Base-by-base conservation (phyloP, 441 rosid genomes). In the Bocquillonia castaneifolia region DNA sequence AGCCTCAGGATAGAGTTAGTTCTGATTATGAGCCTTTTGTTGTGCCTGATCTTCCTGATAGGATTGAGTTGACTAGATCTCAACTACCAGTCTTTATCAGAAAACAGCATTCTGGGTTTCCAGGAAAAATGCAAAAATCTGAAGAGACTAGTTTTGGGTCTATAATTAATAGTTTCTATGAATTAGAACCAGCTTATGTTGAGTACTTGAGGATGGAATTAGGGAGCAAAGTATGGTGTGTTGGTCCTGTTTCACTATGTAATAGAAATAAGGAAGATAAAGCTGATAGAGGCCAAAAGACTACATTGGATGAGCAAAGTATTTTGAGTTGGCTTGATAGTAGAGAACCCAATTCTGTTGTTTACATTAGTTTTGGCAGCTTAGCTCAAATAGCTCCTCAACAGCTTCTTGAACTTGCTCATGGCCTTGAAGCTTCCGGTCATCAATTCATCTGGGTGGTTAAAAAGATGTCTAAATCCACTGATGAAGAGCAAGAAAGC, bases 161-260 rank as follows among this genome's bases (percentile, higher is more conserved):
- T 18, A 10, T 79, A 4, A 28, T 78, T 9, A 83, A 76, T 40
- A 76, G 78, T 63, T 83, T 83, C 72, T 48, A 67, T 42, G 83
- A 77, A 29, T 50, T 81, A 34, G 82, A 84, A 68, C 71, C 71
- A 10, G 80, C 61, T 47, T 83, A 83, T 44, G 79, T 65, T 0
- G 80, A 78, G 1, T 56, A 34, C 28, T 78, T 68, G 55, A 60
- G 59, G 66, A 73, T 76, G 10, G 71, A 66, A 31, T 17, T 74
- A 64, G 80, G 76, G 18, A 76, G 55, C 23, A 74, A 36, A 59
- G 69, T 78, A 5, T 84, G 85, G 84, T 55, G 50, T 10, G 53
- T 84, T 12, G 84, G 81, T 17, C 87, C 82, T 7, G 77, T 79
- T 42, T 81, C 87, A 10, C 17, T 69, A 13, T 69, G 53, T 39